Conservation (phyloP, 2,329 filamentous ascomycete species). For the Fusarium sp. region DNA sequence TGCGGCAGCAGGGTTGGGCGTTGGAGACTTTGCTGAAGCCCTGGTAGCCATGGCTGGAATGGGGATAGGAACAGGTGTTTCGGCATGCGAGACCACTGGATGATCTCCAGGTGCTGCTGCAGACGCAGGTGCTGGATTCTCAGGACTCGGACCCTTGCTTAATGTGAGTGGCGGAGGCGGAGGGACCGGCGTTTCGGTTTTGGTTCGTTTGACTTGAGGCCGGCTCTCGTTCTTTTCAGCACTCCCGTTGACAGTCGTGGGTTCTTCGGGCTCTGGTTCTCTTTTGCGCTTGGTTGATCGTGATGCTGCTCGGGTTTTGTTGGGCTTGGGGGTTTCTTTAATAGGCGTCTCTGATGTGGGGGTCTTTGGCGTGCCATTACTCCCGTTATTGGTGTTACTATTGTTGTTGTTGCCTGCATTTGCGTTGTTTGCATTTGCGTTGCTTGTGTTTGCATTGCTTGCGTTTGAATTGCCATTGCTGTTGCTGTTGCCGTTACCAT, state of each 20-base stretch:
- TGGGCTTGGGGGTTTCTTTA: constrained; percentile 44
- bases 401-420: not conserved
- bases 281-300: constrained; percentile 60
- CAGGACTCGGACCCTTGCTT: constrained; percentile 45
- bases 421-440: not conserved
- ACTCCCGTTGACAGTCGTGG: constrained; percentile 47
- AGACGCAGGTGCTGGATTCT: constrained; percentile 36
- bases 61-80: constrained; percentile 59
- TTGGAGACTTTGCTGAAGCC: constrained; percentile 50
- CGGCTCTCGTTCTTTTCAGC: constrained; percentile 43
- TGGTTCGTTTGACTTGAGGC: constrained; percentile 63
- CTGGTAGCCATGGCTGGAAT: constrained; percentile 46
- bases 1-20: constrained; percentile 42
- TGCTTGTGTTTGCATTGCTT: not conserved
- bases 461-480: constrained; percentile 13
- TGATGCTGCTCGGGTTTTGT: constrained; percentile 49
- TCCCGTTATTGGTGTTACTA: constrained; percentile 25
- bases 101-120: constrained; percentile 35
- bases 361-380: constrained; percentile 44
- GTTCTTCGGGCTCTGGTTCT: constrained; percentile 50
- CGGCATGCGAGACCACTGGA: constrained; percentile 46
- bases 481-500: constrained; percentile 12
- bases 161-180: constrained; percentile 55
- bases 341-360: constrained; percentile 44
- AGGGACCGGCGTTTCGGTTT: constrained; percentile 68